A percentile compares a stretch with the other conserved stretches of the same genome.
phyloP scores from a whole-genome alignment of 768 basidiomycete species.

The Lentinula edodes region DNA sequence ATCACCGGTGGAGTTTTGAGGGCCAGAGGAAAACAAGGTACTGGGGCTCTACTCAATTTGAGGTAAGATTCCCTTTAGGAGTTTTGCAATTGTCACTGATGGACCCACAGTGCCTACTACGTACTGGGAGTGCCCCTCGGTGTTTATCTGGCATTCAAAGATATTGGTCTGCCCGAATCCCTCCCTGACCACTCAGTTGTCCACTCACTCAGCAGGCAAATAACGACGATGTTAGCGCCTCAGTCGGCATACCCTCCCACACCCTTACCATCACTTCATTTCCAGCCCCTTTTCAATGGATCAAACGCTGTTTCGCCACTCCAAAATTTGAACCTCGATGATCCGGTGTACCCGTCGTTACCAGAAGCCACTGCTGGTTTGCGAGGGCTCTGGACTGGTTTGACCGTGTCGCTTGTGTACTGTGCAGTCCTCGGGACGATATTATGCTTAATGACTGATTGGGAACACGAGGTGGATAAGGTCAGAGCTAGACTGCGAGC shows the following conservation, averaged over 20 bases:
- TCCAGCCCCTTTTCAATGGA: background rate
- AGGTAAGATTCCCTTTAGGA: background rate
- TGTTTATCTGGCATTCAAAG: constrained; percentile 48
- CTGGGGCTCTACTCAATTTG: constrained; percentile 49
- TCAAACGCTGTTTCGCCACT: background rate
- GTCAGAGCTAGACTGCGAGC: constrained; percentile 25
- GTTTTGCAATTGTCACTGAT: background rate
- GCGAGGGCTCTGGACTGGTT: constrained; percentile 61
- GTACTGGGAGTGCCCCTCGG: constrained; percentile 57
- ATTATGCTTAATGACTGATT: constrained; percentile 39
- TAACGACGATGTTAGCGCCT: background rate
- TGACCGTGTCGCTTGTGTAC: constrained; percentile 45
- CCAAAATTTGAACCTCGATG: background rate
- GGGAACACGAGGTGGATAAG: constrained; percentile 45
- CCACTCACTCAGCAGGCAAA: background rate
- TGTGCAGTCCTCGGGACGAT: constrained; percentile 31
- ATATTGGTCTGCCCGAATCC: background rate
- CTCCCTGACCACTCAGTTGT: background rate
- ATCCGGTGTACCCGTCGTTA: background rate
- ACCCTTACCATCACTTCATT: background rate
- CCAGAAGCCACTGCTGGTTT: constrained; percentile 31
- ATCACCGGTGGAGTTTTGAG: constrained; percentile 56
- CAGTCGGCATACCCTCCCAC: background rate
- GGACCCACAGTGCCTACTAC: constrained; percentile 43
- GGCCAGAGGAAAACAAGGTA: constrained; percentile 53